These are phyloP conservation scores for Chrysanthemum lavandulifolium DNA, from an alignment of 129 eudicot genomes.

Conservation along the genomic window DNA sequence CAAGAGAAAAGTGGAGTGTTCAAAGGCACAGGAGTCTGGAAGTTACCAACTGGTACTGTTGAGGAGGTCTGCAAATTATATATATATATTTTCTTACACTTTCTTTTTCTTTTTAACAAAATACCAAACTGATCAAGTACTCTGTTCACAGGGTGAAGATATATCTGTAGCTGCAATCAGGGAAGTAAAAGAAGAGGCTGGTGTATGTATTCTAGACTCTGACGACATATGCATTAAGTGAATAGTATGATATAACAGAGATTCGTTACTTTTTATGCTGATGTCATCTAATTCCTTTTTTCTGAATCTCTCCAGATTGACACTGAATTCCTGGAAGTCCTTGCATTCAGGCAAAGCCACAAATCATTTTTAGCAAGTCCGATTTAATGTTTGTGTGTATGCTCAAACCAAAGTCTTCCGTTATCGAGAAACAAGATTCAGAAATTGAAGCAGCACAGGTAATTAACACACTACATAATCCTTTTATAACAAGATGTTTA, in stretches of 20 bases:
- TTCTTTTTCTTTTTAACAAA: neutral
- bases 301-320: slow-evolving; percentile 35
- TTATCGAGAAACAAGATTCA: slow-evolving; percentile 39
- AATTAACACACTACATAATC: neutral
- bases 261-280: neutral
- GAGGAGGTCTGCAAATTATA: slow-evolving; percentile 36
- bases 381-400: slow-evolving; percentile 52
- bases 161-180: slow-evolving; percentile 55
- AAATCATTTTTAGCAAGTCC: slow-evolving; percentile 43
- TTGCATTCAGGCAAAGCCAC: slow-evolving; percentile 66
- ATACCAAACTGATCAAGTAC: slow-evolving; percentile 13
- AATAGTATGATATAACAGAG: neutral
- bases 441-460: slow-evolving; percentile 44
- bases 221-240: neutral
- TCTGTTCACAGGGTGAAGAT: slow-evolving; percentile 50
- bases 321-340: slow-evolving; percentile 49
- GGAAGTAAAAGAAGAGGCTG: slow-evolving; percentile 72
- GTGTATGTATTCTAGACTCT: slow-evolving; percentile 40
- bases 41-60: slow-evolving; percentile 57
- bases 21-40: slow-evolving; percentile 52
- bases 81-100: neutral
- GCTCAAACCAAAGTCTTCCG: slow-evolving; percentile 37
- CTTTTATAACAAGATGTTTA: too few species aligned
- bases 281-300: slow-evolving; percentile 3
- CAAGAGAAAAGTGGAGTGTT: slow-evolving; percentile 56